Percentiles rank a stretch among this genome's conserved stretches.
These are phyloP conservation scores for Brachypodium distachyon DNA, from an alignment of 202 grass and related monocot species.

Conservation along the genomic window DNA sequence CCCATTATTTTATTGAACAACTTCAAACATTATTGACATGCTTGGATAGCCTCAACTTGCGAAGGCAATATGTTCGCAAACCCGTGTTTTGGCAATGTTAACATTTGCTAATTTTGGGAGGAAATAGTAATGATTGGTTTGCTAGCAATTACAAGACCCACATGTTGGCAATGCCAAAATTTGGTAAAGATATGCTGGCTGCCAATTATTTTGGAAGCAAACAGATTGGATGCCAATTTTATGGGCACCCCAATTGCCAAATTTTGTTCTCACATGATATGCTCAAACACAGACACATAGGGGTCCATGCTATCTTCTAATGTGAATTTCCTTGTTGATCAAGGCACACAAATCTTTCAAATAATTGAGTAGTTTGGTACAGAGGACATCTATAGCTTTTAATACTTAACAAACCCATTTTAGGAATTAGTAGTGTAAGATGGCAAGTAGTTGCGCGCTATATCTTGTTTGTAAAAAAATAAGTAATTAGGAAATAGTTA, in stretches of 20 bases:
- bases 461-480: neutral
- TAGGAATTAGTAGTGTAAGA: neutral
- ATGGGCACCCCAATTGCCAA: neutral
- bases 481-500: no score
- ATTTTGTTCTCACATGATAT: neutral
- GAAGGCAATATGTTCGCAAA: neutral
- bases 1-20: neutral
- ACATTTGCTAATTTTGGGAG: neutral
- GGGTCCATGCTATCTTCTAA: neutral
- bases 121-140: neutral
- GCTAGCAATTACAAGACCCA: neutral
- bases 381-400: neutral
- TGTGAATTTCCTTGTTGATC: neutral
- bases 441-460: neutral
- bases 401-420: neutral
- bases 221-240: neutral
- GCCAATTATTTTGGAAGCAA: neutral
- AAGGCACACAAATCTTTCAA: neutral
- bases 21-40: neutral
- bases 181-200: neutral
- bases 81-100: neutral
- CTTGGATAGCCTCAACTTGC: neutral
- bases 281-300: neutral
- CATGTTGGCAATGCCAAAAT: neutral
- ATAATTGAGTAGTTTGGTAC: neutral